phyloP scores from a whole-genome alignment of 1,284 basidiomycete species.

The Ceratobasidium theobromae region DNA sequence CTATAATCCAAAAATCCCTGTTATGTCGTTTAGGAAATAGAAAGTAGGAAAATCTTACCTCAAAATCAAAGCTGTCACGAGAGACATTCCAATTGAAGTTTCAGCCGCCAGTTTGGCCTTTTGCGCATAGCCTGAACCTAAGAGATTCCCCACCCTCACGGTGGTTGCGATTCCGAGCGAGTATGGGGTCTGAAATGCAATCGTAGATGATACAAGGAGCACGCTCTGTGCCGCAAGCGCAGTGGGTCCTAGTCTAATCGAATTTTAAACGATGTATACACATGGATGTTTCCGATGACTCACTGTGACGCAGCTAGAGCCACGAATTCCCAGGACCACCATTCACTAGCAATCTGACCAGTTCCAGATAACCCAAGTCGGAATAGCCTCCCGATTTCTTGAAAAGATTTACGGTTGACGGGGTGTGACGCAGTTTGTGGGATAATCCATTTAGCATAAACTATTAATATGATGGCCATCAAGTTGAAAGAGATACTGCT shows the following conservation, averaged over 20 bases:
- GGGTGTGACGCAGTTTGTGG: slow-evolving; percentile 86
- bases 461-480: slow-evolving; percentile 65
- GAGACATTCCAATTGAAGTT: slow-evolving; percentile 62
- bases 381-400: slow-evolving; percentile 70
- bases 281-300: background rate
- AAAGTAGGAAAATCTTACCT: slow-evolving; percentile 55
- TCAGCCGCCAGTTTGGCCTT: slow-evolving; percentile 64
- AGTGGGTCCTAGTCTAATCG: slow-evolving; percentile 53
- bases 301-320: slow-evolving; percentile 40
- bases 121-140: slow-evolving; percentile 57
- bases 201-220: slow-evolving; percentile 57
- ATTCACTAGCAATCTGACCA: slow-evolving; percentile 56
- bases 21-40: slow-evolving; percentile 30
- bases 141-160: slow-evolving; percentile 71
- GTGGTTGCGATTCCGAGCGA: slow-evolving; percentile 62
- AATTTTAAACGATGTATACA: background rate
- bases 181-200: slow-evolving; percentile 64
- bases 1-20: slow-evolving; percentile 28
- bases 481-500: slow-evolving; percentile 88
- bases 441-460: slow-evolving; percentile 72
- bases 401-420: slow-evolving; percentile 58
- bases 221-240: slow-evolving; percentile 73
- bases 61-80: slow-evolving; percentile 49
- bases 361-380: slow-evolving; percentile 78
- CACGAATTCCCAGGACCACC: slow-evolving; percentile 90